Evolutionary conservation across 1,139 yeast genomes (phyloP).

Genomic region (Diutina sp.): DNA sequence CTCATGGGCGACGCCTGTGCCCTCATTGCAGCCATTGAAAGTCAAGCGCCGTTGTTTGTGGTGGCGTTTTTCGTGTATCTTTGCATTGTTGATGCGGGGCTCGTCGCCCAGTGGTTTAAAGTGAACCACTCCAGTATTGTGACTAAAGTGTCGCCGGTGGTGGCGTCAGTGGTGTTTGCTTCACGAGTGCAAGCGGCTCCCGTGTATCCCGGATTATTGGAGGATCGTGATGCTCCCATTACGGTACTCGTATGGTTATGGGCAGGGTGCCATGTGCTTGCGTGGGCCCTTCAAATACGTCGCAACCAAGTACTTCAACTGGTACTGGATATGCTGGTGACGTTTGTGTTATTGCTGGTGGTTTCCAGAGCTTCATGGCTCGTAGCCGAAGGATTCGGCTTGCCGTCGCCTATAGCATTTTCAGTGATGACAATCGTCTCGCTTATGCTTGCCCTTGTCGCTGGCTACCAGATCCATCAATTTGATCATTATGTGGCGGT

Average conservation of each 20-base stretch:
- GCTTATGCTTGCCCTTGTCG: not conserved
- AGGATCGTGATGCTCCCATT: no score
- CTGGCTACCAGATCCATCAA: not conserved
- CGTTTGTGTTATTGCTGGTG: not conserved
- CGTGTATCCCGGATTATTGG: not conserved
- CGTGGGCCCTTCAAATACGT: not conserved
- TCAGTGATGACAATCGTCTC: not conserved
- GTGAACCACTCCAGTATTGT: not conserved
- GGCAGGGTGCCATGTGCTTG: not conserved
- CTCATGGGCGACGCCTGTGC: not conserved
- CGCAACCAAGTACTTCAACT: not conserved
- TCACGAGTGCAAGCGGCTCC: not conserved
- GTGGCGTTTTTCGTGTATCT: not conserved
- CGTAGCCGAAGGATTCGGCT: not conserved
- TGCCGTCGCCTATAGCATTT: not conserved
- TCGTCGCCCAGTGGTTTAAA: not conserved
- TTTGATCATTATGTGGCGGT: not conserved
- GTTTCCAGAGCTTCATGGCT: not conserved
- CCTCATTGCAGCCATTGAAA: not conserved
- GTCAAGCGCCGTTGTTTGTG: not conserved
- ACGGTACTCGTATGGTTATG: not conserved
- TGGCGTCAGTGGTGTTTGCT: not conserved
- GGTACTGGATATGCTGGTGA: not conserved
- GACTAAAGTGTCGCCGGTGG: not conserved
- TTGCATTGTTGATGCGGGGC: not conserved